A percentile compares a stretch with the other conserved stretches of the same genome.
Conservation (phyloP, 805 yeast genomes). For the Ogataea chonburiensis region DNA sequence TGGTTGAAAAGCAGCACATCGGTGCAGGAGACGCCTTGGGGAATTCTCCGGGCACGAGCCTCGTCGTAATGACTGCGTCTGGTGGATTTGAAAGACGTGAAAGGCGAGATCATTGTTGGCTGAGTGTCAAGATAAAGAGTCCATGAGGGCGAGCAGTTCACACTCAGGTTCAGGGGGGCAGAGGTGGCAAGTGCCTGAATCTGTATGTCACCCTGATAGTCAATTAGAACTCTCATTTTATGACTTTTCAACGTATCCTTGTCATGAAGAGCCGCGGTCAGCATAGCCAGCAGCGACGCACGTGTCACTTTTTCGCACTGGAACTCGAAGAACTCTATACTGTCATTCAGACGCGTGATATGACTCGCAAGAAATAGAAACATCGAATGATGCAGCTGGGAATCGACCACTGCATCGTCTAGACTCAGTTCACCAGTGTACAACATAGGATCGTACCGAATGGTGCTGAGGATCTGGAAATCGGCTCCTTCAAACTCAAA, state of each 20-base stretch:
- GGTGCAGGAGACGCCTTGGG: constrained; percentile 30
- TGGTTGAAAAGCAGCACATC: constrained; percentile 75
- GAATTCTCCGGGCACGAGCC: constrained; percentile 55
- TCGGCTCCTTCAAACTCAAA: constrained; percentile 20
- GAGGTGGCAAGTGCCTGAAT: constrained; percentile 28
- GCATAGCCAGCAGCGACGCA: constrained; percentile 39
- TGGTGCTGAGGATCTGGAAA: constrained; percentile 65
- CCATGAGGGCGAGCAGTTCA: constrained; percentile 39
- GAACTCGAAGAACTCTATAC: constrained; percentile 55
- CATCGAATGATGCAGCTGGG: constrained; percentile 29
- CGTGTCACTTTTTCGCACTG: constrained; percentile 37
- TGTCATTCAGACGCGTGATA: constrained; percentile 52
- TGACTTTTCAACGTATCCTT: constrained; percentile 37
- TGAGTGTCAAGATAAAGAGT: constrained; percentile 59
- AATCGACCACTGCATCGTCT: constrained; percentile 26
- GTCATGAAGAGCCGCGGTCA: constrained; percentile 38
- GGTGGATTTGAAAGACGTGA: constrained; percentile 88
- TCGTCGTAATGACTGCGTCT: constrained; percentile 58
- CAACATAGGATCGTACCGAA: constrained; percentile 71
- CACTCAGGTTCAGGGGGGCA: constrained; percentile 7
- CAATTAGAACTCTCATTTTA: constrained; percentile 48
- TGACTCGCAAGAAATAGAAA: constrained; percentile 71
- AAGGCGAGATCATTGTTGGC: constrained; percentile 59
- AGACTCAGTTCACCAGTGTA: constrained; percentile 26
- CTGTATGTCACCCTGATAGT: constrained; percentile 32